Percentiles rank a stretch among this genome's conserved stretches.
Conservation (phyloP, 2,329 filamentous ascomycete genomes). For the Stenocarpella maydis region DNA sequence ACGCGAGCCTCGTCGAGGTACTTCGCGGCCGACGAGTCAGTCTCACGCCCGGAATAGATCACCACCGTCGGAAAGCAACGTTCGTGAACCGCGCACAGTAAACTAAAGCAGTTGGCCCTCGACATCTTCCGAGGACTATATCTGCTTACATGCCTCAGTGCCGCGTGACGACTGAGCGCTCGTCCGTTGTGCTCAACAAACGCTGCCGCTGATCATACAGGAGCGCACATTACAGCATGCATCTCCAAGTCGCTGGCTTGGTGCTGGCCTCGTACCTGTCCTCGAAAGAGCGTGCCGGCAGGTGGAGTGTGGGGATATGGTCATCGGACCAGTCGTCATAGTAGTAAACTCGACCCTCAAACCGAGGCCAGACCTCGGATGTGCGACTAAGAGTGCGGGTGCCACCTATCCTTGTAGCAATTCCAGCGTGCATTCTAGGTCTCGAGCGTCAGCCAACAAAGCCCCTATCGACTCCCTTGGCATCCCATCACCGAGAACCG, state of each 20-base stretch:
- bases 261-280: not conserved
- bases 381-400: not conserved
- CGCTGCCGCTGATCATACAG: constrained; percentile 26
- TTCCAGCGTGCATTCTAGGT: not conserved
- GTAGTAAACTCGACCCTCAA: not conserved
- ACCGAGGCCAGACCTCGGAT: not conserved
- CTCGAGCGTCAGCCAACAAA: constrained; percentile 3
- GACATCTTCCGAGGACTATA: not conserved
- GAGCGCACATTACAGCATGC: constrained; percentile 17
- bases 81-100: constrained; percentile 11
- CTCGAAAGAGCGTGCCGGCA: not conserved
- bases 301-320: not conserved
- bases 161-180: constrained; percentile 10
- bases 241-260: not conserved
- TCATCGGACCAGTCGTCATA: no score
- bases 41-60: constrained; percentile 13
- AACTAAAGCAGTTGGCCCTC: not conserved
- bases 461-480: not conserved
- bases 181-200: not conserved
- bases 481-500: constrained; percentile 7
- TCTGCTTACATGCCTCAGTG: constrained; percentile 3
- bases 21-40: constrained; percentile 19
- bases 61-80: constrained; percentile 1
- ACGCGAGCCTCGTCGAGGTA: not conserved
- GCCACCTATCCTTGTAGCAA: not conserved